phyloP scores from a whole-genome alignment of 2,329 filamentous ascomycete species.

The Taxawa tesnikishii region DNA sequence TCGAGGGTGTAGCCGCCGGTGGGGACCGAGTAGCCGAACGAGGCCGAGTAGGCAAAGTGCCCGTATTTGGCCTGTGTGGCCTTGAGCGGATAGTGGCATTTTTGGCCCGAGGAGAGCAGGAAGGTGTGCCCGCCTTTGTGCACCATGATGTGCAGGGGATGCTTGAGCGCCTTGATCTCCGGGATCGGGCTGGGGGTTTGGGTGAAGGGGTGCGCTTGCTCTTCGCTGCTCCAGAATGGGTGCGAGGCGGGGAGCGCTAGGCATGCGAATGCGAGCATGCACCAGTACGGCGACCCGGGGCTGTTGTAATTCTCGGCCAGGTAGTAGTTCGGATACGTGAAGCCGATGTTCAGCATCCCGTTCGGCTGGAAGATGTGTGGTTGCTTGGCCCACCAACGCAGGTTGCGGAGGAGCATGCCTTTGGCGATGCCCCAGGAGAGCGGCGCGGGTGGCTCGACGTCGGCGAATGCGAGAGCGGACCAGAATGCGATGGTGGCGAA shows the following conservation, averaged over 20 bases:
- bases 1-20: constrained; percentile 65
- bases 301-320: constrained; percentile 78
- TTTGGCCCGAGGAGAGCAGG: constrained; percentile 63
- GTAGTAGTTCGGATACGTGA: constrained; percentile 70
- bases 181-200: constrained; percentile 41
- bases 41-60: constrained; percentile 63
- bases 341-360: constrained; percentile 64
- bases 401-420: constrained; percentile 59
- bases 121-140: constrained; percentile 60
- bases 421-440: constrained; percentile 71
- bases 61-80: constrained; percentile 75
- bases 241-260: constrained; percentile 57
- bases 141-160: constrained; percentile 63
- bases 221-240: constrained; percentile 61
- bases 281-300: constrained; percentile 63
- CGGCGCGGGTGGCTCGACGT: constrained; percentile 58
- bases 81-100: constrained; percentile 73
- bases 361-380: constrained; percentile 61
- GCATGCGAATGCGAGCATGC: constrained; percentile 64
- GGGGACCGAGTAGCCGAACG: constrained; percentile 66
- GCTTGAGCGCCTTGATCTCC: constrained; percentile 46
- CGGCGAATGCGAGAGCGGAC: constrained; percentile 64
- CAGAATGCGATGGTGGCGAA: constrained; percentile 80
- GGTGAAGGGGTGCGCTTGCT: constrained; percentile 41
- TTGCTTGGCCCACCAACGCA: constrained; percentile 71